Conservation (phyloP, 257 asterid species). For the Nicotiana tomentosiformis region DNA sequence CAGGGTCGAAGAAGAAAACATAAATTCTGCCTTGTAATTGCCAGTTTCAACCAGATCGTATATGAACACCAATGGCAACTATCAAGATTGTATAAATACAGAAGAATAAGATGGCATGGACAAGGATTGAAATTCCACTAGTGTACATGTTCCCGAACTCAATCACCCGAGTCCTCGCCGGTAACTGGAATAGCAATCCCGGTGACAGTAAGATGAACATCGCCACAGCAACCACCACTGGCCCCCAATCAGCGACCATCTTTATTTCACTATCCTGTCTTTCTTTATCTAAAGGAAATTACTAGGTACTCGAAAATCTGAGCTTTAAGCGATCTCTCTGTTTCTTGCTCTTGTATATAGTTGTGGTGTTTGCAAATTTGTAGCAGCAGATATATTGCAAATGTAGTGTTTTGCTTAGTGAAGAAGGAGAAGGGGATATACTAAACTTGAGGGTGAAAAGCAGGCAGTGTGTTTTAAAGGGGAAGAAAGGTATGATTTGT, state of each 20-base stretch:
- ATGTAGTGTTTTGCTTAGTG: constrained; percentile 39
- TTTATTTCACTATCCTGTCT: constrained; percentile 6
- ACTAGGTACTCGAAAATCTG: background rate
- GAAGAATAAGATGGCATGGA: constrained; percentile 70
- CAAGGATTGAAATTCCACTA: constrained; percentile 73
- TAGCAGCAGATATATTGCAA: constrained; percentile 4
- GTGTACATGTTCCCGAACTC: constrained; percentile 95
- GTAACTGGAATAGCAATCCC: constrained; percentile 79
- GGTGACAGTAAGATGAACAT: constrained; percentile 86
- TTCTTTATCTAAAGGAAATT: background rate
- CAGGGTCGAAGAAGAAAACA: background rate
- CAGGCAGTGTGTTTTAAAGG: constrained; percentile 34
- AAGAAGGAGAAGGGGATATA: constrained; percentile 50
- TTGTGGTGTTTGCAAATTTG: background rate
- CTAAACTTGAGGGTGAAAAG: constrained; percentile 47
- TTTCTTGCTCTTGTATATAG: background rate
- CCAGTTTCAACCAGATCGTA: constrained; percentile 38
- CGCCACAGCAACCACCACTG: constrained; percentile 87
- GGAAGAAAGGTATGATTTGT: constrained; percentile 43
- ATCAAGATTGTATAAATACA: constrained; percentile 81
- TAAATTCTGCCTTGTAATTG: background rate
- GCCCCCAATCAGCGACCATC: constrained; percentile 73
- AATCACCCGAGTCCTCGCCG: constrained; percentile 69
- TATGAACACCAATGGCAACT: constrained; percentile 78
- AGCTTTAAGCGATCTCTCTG: background rate